These are phyloP conservation scores for Lactifluus echinatus DNA, from an alignment of 768 basidiomycete species.

Conservation along the genomic window DNA sequence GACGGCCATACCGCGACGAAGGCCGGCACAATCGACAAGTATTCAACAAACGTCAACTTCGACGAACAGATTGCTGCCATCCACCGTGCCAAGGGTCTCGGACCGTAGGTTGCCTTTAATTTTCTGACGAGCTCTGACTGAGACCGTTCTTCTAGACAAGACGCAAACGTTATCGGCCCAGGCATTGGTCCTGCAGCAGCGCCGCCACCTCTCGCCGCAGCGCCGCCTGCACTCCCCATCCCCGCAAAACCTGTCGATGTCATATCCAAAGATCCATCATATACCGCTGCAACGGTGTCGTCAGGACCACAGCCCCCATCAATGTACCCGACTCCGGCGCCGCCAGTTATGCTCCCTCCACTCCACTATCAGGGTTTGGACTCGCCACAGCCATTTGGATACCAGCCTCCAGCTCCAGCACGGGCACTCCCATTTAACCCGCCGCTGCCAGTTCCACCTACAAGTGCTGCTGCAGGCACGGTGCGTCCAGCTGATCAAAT, in stretches of 20 bases:
- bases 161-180: slow-evolving; percentile 72
- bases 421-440: slow-evolving; percentile 45
- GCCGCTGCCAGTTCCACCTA: slow-evolving; percentile 36
- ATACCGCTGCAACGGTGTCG: slow-evolving; percentile 78
- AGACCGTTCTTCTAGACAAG: slow-evolving; percentile 42
- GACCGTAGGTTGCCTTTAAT: slow-evolving; percentile 49
- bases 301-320: slow-evolving; percentile 91
- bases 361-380: slow-evolving; percentile 77
- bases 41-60: slow-evolving; percentile 86
- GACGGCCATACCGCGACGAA: slow-evolving; percentile 97
- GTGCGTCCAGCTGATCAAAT: slow-evolving; percentile 77
- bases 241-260: slow-evolving; percentile 44
- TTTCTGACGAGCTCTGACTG: slow-evolving; percentile 4
- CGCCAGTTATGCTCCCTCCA: slow-evolving; percentile 71
- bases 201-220: slow-evolving; percentile 50
- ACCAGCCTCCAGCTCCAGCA: slow-evolving; percentile 49
- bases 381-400: slow-evolving; percentile 70
- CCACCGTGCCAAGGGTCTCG: slow-evolving; percentile 85
- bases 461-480: slow-evolving; percentile 48
- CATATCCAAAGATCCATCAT: slow-evolving; percentile 41
- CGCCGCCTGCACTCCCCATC: slow-evolving; percentile 67
- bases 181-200: slow-evolving; percentile 79
- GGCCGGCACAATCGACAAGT: slow-evolving; percentile 85
- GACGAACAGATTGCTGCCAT: slow-evolving; percentile 98
- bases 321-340: slow-evolving; percentile 45